Evolutionary conservation across 73 alveolate genomes (phyloP).

Genomic region (Tetrahymena elliotti): DNA sequence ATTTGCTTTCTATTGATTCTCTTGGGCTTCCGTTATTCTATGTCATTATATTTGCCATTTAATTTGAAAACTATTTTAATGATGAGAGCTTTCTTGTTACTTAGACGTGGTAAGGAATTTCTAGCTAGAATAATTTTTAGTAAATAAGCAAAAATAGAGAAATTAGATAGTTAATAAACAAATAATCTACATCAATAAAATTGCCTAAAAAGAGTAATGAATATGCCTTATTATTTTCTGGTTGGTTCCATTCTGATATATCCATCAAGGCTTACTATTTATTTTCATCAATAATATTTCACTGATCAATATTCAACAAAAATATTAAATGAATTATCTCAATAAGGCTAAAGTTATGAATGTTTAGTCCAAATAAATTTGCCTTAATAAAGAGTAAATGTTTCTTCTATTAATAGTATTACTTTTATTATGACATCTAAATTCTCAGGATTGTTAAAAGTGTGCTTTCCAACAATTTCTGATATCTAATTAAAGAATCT

Average conservation of each 20-base stretch:
- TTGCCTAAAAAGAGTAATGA: background rate
- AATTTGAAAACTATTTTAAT: background rate
- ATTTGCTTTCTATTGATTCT: background rate
- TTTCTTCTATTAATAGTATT: background rate
- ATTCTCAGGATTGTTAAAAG: conserved; percentile 6
- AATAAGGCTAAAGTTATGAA: background rate
- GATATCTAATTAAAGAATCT: conserved; percentile 11
- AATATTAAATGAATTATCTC: background rate
- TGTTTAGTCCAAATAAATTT: background rate
- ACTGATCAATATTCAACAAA: background rate
- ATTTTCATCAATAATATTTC: background rate
- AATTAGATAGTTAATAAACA: too few relatives aligned
- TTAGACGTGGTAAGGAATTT: background rate
- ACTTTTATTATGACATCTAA: conserved; percentile 14
- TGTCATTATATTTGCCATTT: background rate
- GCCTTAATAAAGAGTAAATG: background rate
- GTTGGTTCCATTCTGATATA: background rate
- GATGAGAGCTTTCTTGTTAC: background rate
- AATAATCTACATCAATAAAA: background rate
- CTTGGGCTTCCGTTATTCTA: background rate
- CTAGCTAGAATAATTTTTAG: background rate
- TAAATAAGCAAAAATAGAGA: background rate
- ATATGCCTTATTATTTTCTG: background rate
- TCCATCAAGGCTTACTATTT: background rate
- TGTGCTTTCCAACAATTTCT: conserved; percentile 3